Base-by-base conservation (phyloP, 2,329 filamentous ascomycete genomes). In the Teratosphaeriaceae sp. region DNA sequence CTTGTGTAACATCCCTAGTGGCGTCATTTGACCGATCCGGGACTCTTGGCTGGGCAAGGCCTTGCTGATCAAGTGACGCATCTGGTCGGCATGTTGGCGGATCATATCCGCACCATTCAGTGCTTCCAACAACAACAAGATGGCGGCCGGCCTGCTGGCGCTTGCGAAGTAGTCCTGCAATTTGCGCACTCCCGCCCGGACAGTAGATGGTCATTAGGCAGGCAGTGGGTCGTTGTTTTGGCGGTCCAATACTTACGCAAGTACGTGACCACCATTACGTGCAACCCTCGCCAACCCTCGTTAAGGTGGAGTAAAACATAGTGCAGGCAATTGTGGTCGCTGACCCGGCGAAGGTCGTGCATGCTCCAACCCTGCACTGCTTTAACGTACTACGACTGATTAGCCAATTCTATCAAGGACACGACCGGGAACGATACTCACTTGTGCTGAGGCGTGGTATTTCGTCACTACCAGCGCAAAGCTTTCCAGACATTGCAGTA, bases 1-100 rank as follows among this genome's bases (percentile, higher is more conserved):
- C 7, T 35, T 35, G 31, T 35, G 31, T 35, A 35, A 35, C 31
- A 35, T 35, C 31, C 31, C 31, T 35, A 35, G 31, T 35, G 31
- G 31, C 31, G 31, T 35, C 16, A 35, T 35, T 19, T 35, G 31
- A 35, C 31, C 7, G 31, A 35, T 35, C 16, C 31, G 31, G 31
- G 31, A 35, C 31, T 35, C 31, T 35, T 35, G 31, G 31, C 31
- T 13, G 7, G 31, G 31, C 31, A 35, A 35, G 31, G 31, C 31
- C 31, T 35, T 35, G 31, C 31, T 35, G 31, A 35, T 35, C 31
- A 35, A 35, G 16, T 35, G 31, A 35, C 31, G 31, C 31, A 35
- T 35, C 31, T 18, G 31, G 31, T 35, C 31, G 31, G 31, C 31
- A 35, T 35, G 31, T 35, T 16, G 12, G 13, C 31, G 31, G 31